Base-by-base conservation (phyloP, 371 early-diverging fungal species). In the Syncephalis plumigaleata region DNA sequence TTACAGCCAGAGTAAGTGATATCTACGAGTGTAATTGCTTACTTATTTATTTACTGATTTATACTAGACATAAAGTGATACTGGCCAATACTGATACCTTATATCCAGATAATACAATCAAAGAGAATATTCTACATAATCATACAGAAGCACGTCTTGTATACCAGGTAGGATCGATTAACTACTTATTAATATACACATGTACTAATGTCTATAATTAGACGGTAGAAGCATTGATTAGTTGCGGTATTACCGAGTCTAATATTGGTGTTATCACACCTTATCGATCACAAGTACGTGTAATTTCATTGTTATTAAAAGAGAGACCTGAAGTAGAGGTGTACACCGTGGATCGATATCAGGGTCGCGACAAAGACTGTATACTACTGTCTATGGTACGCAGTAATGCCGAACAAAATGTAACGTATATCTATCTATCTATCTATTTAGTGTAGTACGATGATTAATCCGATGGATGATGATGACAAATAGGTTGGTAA, bases 331-430 rank as follows among this genome's bases (percentile, higher is more conserved):
- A 47, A n/a, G 55, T 87, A 9, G 84, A 88, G 44, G 55, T 82
- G 45, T 70, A 77, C 17, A 94, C 95, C 0, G 78, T 96, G 24
- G 94, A 96, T 59, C 75, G 81, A 49, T 91, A 77, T 55, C 94
- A 96, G 60, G 95, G 95, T 16, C 74, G 87, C n/a, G 95, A 91
- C 57, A 89, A 88, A 64, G 82, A 78, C 1, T 83, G 80, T 55
- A 81, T 89, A 5, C 60, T 95, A 27, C 69, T 86, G 9, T 96
- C 89, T 22, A 71, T 89, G 49, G 98, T 90, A 42, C 77, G 92
- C 38, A 85, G 75, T 52, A 96, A 90, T 66, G 43, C 56, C 0
- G 62, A 69, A 2, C 67, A 63, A 44, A 77, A 74, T 48, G 85
- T 78, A 65, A 64, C 60, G 27, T 17, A 9, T 15, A 9, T 8